Base-by-base conservation (phyloP, 2,329 filamentous ascomycete species). In the Drechslerella coelobrocha region DNA sequence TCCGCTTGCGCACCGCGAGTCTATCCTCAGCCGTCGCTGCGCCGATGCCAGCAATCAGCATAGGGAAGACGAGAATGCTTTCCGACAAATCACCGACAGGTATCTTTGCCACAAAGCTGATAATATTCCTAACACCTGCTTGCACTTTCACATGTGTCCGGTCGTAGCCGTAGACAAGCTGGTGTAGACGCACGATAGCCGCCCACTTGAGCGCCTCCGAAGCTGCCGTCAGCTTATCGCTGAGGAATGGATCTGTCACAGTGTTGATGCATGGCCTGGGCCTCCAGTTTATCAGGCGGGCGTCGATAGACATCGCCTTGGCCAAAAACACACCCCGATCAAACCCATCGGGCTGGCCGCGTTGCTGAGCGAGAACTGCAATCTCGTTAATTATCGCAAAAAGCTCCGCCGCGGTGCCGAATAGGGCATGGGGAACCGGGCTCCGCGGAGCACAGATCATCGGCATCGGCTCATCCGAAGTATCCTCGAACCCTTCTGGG, bases 341-440 rank as follows among this genome's bases (percentile, higher is more conserved):
- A 29, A 54, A 61, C 10, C 65, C 59, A 3, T 52, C 31, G 19
- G 26, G 41, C 10, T 71, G 60, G 12, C 19, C 63, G 48, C 60
- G 45, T 34, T 72, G 60, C 47, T 73, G 72, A n/a, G 72, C 66
- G 5, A 73, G 68, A 19, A 68, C 39, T 7, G 66, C 61, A 48
- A 73, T 73, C 27, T 73, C 72, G 21, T 69, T 71, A 53, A 73
- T 73, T 41, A 73, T 72, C 9, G 72, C 54, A 53, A 73, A 73
- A 14, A 73, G 61, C 19, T 65, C 60, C 10, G 68, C 61, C 1
- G 72, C 57, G 3, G 72, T 73, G 19, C 72, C 72, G 48, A 73
- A 73, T n/a, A 73, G 56, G 21, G 72, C 72, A 39, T 73, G 72
- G 9, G 71, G 65, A 3, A 69, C 52, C 6, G 65, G 65, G 31